phyloP scores from a whole-genome alignment of 495 filamentous ascomycete species.

The Hyphodiscus hymeniophilus region DNA sequence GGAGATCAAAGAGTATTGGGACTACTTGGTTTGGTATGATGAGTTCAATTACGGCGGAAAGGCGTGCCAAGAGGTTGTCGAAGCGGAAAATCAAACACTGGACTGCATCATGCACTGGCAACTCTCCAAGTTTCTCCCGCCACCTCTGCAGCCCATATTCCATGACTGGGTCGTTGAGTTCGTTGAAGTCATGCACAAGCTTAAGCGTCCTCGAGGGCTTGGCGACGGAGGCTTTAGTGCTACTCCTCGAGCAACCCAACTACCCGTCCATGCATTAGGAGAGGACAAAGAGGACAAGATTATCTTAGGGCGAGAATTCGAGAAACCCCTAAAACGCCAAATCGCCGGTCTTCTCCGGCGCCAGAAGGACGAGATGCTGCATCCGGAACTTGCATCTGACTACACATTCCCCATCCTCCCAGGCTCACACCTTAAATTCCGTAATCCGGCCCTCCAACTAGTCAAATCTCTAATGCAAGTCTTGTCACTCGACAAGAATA shows the following conservation, averaged over 20 bases:
- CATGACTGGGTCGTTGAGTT: conserved; percentile 91
- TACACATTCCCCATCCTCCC: conserved; percentile 82
- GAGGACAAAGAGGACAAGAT: conserved; percentile 49
- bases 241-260: conserved; percentile 73
- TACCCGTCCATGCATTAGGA: conserved; percentile 53
- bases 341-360: conserved; percentile 69
- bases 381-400: conserved; percentile 79
- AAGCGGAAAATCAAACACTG: conserved; percentile 73
- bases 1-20: conserved; percentile 98
- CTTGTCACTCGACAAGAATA: conserved; percentile 78
- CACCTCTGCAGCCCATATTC: conserved; percentile 74
- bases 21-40: conserved; percentile 99
- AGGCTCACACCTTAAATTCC: conserved; percentile 56
- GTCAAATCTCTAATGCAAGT: conserved; percentile 90
- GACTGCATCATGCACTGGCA: conserved; percentile 99
- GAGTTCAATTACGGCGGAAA: conserved; percentile 98
- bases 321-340: conserved; percentile 84
- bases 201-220: conserved; percentile 56
- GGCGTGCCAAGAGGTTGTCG: conserved; percentile 75
- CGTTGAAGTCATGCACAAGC: conserved; percentile 83
- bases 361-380: conserved; percentile 82
- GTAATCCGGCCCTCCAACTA: conserved; percentile 80
- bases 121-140: conserved; percentile 77
- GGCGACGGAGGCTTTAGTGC: conserved; percentile 36
- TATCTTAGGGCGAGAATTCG: conserved; percentile 67